Conservation (phyloP, 257 asterid genomes). For the Solanum neorickii region DNA sequence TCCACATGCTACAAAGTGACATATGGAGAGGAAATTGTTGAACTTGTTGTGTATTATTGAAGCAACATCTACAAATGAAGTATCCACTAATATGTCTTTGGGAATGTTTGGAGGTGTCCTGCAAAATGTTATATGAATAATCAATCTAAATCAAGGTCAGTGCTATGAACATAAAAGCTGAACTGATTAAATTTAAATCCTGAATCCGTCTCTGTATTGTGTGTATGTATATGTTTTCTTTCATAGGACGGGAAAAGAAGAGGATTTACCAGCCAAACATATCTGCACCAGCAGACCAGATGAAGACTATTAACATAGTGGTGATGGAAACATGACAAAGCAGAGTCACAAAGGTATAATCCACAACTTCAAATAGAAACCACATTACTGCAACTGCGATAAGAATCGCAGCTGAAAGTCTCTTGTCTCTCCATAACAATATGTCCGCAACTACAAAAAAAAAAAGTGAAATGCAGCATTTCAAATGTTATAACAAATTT, state of each 20-base stretch:
- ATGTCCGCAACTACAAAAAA: constrained; percentile 39
- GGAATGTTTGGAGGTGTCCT: constrained; percentile 48
- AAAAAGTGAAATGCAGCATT: neutral
- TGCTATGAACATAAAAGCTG: neutral
- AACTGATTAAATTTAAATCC: neutral
- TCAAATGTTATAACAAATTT: neutral
- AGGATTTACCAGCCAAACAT: constrained; percentile 30
- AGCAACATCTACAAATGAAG: constrained; percentile 19
- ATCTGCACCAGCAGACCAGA: constrained; percentile 35
- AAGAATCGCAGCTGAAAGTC: constrained; percentile 31
- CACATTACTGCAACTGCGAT: constrained; percentile 37
- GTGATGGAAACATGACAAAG: constrained; percentile 45
- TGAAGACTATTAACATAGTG: constrained; percentile 38
- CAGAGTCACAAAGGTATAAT: constrained; percentile 37
- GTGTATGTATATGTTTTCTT: neutral
- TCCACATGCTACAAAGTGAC: constrained; percentile 36
- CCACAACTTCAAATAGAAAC: constrained; percentile 49
- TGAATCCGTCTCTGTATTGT: neutral
- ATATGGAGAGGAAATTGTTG: constrained; percentile 11
- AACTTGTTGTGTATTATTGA: constrained; percentile 19
- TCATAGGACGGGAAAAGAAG: neutral
- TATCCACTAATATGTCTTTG: constrained; percentile 12
- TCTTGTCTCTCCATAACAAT: constrained; percentile 44
- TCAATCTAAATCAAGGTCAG: neutral
- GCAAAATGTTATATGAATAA: neutral